These are phyloP conservation scores for Pythium pyrilobum DNA, from an alignment of 352 stramenopile genomes.

Conservation along the genomic window DNA sequence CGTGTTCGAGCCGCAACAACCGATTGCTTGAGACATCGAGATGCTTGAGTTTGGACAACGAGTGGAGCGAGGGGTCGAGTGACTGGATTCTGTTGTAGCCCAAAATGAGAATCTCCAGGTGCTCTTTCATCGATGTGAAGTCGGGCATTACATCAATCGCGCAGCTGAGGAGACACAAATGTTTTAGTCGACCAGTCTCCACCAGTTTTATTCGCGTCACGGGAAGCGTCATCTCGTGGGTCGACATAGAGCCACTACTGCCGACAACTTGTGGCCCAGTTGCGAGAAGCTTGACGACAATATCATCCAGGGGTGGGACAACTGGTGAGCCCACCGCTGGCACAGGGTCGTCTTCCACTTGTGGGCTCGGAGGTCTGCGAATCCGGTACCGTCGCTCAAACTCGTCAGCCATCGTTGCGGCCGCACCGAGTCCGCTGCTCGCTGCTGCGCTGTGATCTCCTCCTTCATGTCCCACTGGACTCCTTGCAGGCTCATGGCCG, in stretches of 20 bases:
- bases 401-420: constrained; percentile 30
- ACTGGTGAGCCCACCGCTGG: background rate
- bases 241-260: background rate
- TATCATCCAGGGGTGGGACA: constrained; percentile 1
- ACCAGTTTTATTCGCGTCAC: constrained; percentile 16
- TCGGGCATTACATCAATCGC: constrained; percentile 45
- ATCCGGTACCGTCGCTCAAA: constrained; percentile 64
- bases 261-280: background rate
- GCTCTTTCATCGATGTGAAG: constrained; percentile 23
- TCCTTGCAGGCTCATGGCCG: background rate
- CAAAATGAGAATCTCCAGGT: constrained; percentile 58
- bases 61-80: constrained; percentile 25
- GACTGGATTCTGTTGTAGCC: constrained; percentile 66
- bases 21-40: constrained; percentile 76
- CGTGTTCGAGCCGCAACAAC: constrained; percentile 34
- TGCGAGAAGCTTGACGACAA: constrained; percentile 3
- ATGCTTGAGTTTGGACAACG: constrained; percentile 29
- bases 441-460: background rate
- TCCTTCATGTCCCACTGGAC: too few relatives aligned
- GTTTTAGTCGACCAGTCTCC: constrained; percentile 22
- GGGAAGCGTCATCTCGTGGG: constrained; percentile 24
- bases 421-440: constrained; percentile 33
- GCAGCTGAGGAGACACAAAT: constrained; percentile 52
- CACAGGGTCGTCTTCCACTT: constrained; percentile 9
- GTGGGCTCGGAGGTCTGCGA: constrained; percentile 29